These are phyloP conservation scores for Salvia splendens DNA, from an alignment of 257 asterid species.

Conservation along the genomic window DNA sequence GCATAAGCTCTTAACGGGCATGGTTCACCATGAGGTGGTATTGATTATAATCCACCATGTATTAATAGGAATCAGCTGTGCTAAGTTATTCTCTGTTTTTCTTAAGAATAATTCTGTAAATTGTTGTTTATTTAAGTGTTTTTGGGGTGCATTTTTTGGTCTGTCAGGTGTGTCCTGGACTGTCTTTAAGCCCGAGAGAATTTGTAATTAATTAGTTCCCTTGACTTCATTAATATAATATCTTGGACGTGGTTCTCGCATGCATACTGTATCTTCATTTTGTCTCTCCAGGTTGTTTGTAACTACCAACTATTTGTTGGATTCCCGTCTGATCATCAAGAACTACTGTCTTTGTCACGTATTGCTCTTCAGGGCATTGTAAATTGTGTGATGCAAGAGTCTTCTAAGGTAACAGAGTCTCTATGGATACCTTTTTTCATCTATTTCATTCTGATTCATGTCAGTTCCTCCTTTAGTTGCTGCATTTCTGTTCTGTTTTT, in stretches of 20 bases:
- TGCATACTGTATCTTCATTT: constrained; percentile 10
- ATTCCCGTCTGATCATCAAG: constrained; percentile 52
- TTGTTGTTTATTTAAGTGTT: neutral
- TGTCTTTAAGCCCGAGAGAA: neutral
- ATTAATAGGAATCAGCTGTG: no score
- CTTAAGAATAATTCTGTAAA: neutral
- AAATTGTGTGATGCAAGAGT: constrained; percentile 58
- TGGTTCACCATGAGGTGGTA: no score
- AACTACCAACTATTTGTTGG: constrained; percentile 54
- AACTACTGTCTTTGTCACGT: constrained; percentile 54
- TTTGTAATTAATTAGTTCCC: neutral
- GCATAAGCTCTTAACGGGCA: no score
- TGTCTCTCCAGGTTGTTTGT: constrained; percentile 47
- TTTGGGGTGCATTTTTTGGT: neutral
- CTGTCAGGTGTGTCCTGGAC: neutral
- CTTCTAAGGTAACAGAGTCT: constrained; percentile 50
- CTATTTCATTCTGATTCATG: constrained; percentile 13
- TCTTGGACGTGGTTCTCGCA: constrained; percentile 22
- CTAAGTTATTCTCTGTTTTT: no score
- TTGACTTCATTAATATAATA: neutral
- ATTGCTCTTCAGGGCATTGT: constrained; percentile 50
- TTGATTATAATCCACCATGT: no score
- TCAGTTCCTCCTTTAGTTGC: neutral
- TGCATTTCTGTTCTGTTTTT: constrained; percentile 15
- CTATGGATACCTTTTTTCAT: neutral